phyloP scores from a whole-genome alignment of 805 yeast species.

The Cyberlindnera veronae region DNA sequence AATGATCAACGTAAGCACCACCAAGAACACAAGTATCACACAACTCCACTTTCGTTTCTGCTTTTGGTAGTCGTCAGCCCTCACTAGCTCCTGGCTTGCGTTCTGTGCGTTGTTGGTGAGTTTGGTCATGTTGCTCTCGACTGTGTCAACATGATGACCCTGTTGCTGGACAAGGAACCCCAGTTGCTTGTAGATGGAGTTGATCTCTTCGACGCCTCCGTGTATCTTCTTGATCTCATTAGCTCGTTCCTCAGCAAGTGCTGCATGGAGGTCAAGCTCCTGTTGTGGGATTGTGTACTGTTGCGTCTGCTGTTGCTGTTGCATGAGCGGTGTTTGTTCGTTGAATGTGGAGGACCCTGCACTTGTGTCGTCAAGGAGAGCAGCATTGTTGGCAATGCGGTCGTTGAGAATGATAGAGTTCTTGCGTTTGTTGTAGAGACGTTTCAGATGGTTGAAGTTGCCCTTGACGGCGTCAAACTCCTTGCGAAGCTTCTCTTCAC shows the following conservation, averaged over 20 bases:
- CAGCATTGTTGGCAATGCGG: slow-evolving; percentile 13
- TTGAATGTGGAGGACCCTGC: slow-evolving; percentile 13
- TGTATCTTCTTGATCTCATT: slow-evolving; percentile 68
- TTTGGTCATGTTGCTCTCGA: slow-evolving; percentile 72
- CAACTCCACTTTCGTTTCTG: slow-evolving; percentile 72
- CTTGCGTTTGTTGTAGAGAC: slow-evolving; percentile 48
- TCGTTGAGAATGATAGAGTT: slow-evolving; percentile 36
- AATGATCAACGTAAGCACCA: slow-evolving; percentile 54
- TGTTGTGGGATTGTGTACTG: slow-evolving; percentile 38
- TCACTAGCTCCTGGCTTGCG: slow-evolving; percentile 66
- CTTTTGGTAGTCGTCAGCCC: slow-evolving; percentile 75
- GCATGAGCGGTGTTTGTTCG: slow-evolving; percentile 24
- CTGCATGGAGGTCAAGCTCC: slow-evolving; percentile 59
- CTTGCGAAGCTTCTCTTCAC: slow-evolving; percentile 41
- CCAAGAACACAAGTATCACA: slow-evolving; percentile 54
- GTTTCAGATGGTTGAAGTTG: slow-evolving; percentile 39
- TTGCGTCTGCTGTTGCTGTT: slow-evolving; percentile 32
- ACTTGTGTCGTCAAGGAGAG: slow-evolving; percentile 24
- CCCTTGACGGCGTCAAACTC: slow-evolving; percentile 54
- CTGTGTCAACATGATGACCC: slow-evolving; percentile 78
- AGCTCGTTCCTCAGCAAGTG: slow-evolving; percentile 69
- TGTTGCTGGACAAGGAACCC: slow-evolving; percentile 79
- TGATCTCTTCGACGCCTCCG: slow-evolving; percentile 79
- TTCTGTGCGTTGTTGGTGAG: slow-evolving; percentile 61
- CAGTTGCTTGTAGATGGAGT: slow-evolving; percentile 78